These are phyloP conservation scores for Calocybe gangraenosa DNA, from an alignment of 768 basidiomycete species.

Conservation along the genomic window DNA sequence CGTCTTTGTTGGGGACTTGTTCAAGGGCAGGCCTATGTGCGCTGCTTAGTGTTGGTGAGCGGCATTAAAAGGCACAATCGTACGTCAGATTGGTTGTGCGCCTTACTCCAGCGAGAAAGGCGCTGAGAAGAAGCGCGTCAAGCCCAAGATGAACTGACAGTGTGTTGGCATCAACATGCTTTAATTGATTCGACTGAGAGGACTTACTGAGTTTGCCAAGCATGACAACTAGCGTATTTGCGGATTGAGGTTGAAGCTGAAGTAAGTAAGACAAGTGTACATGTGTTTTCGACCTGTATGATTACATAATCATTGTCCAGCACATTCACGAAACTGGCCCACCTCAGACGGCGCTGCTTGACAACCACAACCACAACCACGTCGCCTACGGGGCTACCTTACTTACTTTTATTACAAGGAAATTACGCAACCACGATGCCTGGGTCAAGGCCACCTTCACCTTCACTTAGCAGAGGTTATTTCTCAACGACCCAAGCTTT, in stretches of 20 bases:
- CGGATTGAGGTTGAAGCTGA: neutral
- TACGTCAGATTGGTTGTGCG: conserved; percentile 86
- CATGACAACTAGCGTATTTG: conserved; percentile 37
- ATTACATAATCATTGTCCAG: conserved; percentile 13
- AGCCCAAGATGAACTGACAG: conserved; percentile 58
- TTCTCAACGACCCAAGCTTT: conserved; percentile 55
- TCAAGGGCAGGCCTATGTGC: conserved; percentile 63
- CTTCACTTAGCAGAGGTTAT: conserved; percentile 40
- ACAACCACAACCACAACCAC: conserved; percentile 8
- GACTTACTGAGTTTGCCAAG: conserved; percentile 53
- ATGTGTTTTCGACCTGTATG: conserved; percentile 5
- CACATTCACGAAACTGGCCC: conserved; percentile 3
- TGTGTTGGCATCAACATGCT: conserved; percentile 9
- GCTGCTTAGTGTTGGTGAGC: neutral
- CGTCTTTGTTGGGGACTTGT: conserved; percentile 82
- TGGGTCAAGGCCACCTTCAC: conserved; percentile 42
- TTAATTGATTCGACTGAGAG: neutral
- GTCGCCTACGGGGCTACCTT: neutral
- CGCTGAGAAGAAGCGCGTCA: conserved; percentile 75
- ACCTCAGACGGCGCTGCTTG: neutral
- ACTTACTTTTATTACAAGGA: too few species aligned
- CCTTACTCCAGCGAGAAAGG: conserved; percentile 80
- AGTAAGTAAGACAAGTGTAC: conserved; percentile 4
- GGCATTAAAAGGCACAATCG: conserved; percentile 22
- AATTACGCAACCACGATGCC: conserved; percentile 27